Evolutionary conservation across 169 alveolate species (phyloP).

Genomic region (Miamiensis avidus): DNA sequence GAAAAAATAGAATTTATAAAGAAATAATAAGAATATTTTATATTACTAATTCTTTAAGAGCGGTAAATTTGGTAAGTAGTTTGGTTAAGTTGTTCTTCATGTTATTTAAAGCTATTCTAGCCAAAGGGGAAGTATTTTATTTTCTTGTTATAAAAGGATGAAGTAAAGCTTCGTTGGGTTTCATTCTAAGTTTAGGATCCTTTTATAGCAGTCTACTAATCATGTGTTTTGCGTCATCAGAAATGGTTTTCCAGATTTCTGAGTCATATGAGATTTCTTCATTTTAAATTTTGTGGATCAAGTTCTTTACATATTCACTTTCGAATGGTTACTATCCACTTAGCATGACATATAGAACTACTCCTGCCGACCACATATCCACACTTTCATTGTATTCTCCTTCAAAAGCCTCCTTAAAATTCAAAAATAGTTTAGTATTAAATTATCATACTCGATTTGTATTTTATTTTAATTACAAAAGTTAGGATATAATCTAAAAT

Average conservation of each 20-base stretch:
- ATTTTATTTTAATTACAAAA: too few species aligned
- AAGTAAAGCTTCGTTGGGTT: slow-evolving; percentile 70
- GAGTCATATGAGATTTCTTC: slow-evolving; percentile 5
- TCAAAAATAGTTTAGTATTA: too few species aligned
- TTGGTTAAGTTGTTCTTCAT: not conserved
- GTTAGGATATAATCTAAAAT: too few species aligned
- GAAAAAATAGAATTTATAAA: too few species aligned
- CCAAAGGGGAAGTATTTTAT: slow-evolving; percentile 4
- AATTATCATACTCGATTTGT: too few species aligned
- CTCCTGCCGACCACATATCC: slow-evolving; percentile 81
- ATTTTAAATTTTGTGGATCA: slow-evolving; percentile 23
- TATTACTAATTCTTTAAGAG: not conserved
- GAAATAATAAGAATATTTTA: too few species aligned
- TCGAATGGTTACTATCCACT: slow-evolving; percentile 73
- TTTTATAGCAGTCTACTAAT: slow-evolving; percentile 31
- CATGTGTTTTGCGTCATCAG: slow-evolving; percentile 42
- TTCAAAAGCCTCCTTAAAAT: slow-evolving; percentile 45
- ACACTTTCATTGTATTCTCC: slow-evolving; percentile 47
- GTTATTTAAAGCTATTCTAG: not conserved
- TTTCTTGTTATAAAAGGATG: slow-evolving; percentile 72
- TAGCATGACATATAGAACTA: slow-evolving; percentile 66
- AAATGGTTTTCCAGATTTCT: slow-evolving; percentile 24
- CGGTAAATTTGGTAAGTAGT: not conserved
- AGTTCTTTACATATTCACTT: slow-evolving; percentile 37
- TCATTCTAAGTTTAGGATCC: slow-evolving; percentile 49